Percentiles rank a stretch among this genome's conserved stretches.
phyloP scores from a whole-genome alignment of 495 filamentous ascomycete genomes.

The Neurospora hispaniola region DNA sequence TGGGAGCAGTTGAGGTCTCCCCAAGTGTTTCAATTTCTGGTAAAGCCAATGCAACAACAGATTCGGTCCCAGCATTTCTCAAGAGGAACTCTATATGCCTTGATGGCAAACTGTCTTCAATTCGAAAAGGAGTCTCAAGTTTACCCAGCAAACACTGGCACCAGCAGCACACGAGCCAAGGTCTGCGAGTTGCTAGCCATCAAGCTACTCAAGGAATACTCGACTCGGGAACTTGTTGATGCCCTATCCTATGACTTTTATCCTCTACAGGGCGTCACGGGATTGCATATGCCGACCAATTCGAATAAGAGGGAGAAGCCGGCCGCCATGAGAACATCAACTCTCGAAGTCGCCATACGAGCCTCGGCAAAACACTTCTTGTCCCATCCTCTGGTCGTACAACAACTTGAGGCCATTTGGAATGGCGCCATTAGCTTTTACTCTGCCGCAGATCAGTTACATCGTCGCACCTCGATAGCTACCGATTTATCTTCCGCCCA shows the following conservation, averaged over 20 bases:
- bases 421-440: conserved; percentile 89
- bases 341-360: conserved; percentile 83
- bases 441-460: conserved; percentile 70
- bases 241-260: conserved; percentile 90
- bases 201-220: conserved; percentile 79
- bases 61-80: conserved; percentile 71
- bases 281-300: conserved; percentile 36
- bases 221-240: conserved; percentile 78
- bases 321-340: conserved; percentile 65
- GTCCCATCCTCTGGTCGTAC: conserved; percentile 78
- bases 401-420: conserved; percentile 93
- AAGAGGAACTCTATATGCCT: conserved; percentile 72
- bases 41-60: conserved; percentile 83
- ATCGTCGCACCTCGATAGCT: conserved; percentile 38
- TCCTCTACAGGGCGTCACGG: conserved; percentile 64
- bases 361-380: conserved; percentile 83
- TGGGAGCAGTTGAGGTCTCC: conserved; percentile 94
- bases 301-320: conserved; percentile 26
- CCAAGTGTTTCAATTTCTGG: conserved; percentile 87
- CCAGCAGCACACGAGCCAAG: conserved; percentile 70
- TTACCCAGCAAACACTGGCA: conserved; percentile 72
- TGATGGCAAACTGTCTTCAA: conserved; percentile 89
- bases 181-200: conserved; percentile 89
- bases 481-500: conserved; percentile 8
- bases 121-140: conserved; percentile 77